These are phyloP conservation scores for Diaporthe vaccinii DNA, from an alignment of 2,329 filamentous ascomycete species.

Conservation along the genomic window DNA sequence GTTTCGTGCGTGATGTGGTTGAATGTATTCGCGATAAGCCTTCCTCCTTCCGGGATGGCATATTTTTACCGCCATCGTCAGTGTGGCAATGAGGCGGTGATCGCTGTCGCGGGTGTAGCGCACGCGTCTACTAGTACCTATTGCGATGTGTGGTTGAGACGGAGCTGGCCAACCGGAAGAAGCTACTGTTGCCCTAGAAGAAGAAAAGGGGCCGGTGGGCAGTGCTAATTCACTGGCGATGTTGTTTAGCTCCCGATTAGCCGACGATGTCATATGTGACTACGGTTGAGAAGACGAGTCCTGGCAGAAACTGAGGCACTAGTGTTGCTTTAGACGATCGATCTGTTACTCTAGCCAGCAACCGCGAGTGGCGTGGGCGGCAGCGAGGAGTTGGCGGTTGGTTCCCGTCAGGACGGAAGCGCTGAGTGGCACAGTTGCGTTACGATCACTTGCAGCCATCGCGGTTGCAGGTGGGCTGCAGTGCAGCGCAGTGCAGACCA, in stretches of 20 bases:
- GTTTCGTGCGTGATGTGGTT: background rate
- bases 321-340: slow-evolving; percentile 2
- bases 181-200: background rate
- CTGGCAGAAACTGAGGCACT: background rate
- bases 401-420: slow-evolving; percentile 34
- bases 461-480: slow-evolving; percentile 24
- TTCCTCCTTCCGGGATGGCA: background rate
- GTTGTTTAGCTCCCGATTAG: slow-evolving; percentile 1
- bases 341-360: background rate
- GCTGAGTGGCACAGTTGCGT: slow-evolving; percentile 29
- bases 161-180: background rate
- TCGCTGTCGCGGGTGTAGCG: background rate
- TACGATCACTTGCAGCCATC: slow-evolving; percentile 19
- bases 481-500: background rate
- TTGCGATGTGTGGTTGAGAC: background rate
- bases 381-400: slow-evolving; percentile 31
- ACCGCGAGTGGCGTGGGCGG: slow-evolving; percentile 6
- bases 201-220: background rate
- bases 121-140: background rate
- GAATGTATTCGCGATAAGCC: background rate
- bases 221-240: background rate
- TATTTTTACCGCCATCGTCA: background rate
- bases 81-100: background rate
- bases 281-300: background rate
- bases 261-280: background rate